Percentiles rank a stretch among this genome's conserved stretches.
phyloP scores from a whole-genome alignment of 2,329 filamentous ascomycete genomes.

The Chaetomium globosum region DNA sequence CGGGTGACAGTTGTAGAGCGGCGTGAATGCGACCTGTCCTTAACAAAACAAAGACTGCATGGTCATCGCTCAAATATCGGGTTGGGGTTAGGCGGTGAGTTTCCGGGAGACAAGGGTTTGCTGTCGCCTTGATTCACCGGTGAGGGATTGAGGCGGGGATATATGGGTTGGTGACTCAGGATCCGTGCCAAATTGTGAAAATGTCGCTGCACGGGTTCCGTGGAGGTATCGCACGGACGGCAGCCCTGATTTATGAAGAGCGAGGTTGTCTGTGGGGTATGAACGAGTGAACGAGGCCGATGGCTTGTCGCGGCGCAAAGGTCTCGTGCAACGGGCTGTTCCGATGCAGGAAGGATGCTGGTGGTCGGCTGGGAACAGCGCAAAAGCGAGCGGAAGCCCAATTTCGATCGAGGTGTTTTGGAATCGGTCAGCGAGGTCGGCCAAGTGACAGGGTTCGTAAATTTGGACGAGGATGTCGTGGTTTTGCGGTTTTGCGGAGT shows the following conservation, averaged over 20 bases:
- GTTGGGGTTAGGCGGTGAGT: slow-evolving; percentile 18
- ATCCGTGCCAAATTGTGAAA: neutral
- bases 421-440: slow-evolving; percentile 17
- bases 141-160: neutral
- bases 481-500: slow-evolving; percentile 22
- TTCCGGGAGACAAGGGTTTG: slow-evolving; percentile 7
- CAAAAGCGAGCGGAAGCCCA: slow-evolving; percentile 23
- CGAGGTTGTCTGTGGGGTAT: neutral
- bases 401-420: slow-evolving; percentile 7
- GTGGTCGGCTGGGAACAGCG: slow-evolving; percentile 6
- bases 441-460: slow-evolving; percentile 24
- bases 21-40: slow-evolving; percentile 16
- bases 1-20: slow-evolving; percentile 5
- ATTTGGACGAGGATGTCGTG: slow-evolving; percentile 22
- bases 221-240: neutral
- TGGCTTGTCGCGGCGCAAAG: slow-evolving; percentile 19
- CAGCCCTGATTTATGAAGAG: neutral
- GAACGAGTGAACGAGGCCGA: slow-evolving; percentile 22
- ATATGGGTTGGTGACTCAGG: neutral
- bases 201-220: neutral
- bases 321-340: slow-evolving; percentile 23
- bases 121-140: slow-evolving; percentile 13
- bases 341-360: slow-evolving; percentile 7
- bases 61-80: slow-evolving; percentile 19
- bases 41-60: slow-evolving; percentile 23